Evolutionary conservation across 371 early-diverging fungal species (phyloP), one percentile per base, ranked within the genome.

Genomic region (Rhizopus microsporus): DNA sequence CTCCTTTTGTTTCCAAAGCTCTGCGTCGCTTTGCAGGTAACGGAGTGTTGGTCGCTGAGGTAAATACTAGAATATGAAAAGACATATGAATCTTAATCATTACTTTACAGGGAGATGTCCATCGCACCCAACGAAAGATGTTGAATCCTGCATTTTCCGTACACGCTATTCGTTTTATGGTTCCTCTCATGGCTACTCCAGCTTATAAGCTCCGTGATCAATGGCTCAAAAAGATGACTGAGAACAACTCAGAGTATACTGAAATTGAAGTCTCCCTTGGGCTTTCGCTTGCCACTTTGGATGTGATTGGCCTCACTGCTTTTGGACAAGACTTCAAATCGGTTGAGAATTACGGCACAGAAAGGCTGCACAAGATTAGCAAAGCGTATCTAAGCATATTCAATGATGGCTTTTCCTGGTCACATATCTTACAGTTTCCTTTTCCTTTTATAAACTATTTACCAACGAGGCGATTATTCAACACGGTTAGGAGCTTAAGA

Each of bases 101-200:
- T 29, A 9, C 7, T 9, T 23, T 3, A 5, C 29, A 46, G 46
- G 88, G 85, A 0, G 75, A 71, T 51, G 70, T 54, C 1, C 88
- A 88, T 68, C 69, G 72, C 46, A 73, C 70, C n/a, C 88, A 88
- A 57, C 80, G 88, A 51, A 84, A 83, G 51, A 70, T 86, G 73
- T 58, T 86, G 32, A 86, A 86, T 60, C 88, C 88, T 7, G 81
- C 82, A 7, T 88, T 88, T 52, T 59, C 71, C 4, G 57, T 78
- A 34, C 64, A 70, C 35, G 69, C 82, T 13, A 65, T 85, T 53
- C 74, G 72, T 17, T 55, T 51, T 1, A 66, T 81, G 62, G 62
- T 74, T 0, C 84, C 84, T 1, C 39, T 68, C 35, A 65, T 84
- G 52, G 43, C 56, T 12, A 51, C 55, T 0, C 71, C 73, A 6